Evolutionary conservation across 768 basidiomycete species (phyloP).

Genomic region (Suillus brevipes): DNA sequence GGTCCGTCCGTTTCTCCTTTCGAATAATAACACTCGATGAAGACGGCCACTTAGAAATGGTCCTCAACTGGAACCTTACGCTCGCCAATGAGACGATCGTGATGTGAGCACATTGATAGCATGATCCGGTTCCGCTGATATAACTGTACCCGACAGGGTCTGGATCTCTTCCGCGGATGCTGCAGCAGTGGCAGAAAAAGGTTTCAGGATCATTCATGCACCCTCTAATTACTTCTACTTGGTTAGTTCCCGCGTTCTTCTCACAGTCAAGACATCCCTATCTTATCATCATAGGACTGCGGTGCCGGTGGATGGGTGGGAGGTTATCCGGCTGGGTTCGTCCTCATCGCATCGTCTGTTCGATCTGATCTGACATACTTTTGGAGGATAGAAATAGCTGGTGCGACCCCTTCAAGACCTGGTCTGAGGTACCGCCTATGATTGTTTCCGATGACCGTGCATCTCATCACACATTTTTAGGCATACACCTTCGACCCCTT

Average conservation of each 20-base stretch:
- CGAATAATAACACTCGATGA: neutral
- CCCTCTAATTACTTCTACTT: slow-evolving; percentile 58
- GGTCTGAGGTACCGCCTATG: slow-evolving; percentile 39
- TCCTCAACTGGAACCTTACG: slow-evolving; percentile 38
- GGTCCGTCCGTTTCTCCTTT: slow-evolving; percentile 35
- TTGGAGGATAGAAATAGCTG: slow-evolving; percentile 38
- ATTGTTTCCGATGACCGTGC: slow-evolving; percentile 12
- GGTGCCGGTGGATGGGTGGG: slow-evolving; percentile 52
- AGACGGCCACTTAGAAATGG: slow-evolving; percentile 42
- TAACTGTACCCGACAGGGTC: slow-evolving; percentile 30
- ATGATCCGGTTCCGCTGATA: neutral
- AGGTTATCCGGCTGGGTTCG: slow-evolving; percentile 31
- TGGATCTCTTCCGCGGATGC: slow-evolving; percentile 50
- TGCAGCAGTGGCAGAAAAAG: slow-evolving; percentile 37
- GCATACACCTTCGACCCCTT: slow-evolving; percentile 53
- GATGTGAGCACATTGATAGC: slow-evolving; percentile 28
- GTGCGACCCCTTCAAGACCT: slow-evolving; percentile 55
- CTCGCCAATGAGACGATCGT: slow-evolving; percentile 44
- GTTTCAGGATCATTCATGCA: slow-evolving; percentile 47
- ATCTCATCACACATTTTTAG: slow-evolving; percentile 28
- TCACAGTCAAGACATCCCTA: neutral
- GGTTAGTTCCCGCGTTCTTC: slow-evolving; percentile 16
- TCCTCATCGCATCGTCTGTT: neutral
- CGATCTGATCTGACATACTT: slow-evolving; percentile 1
- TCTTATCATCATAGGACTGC: slow-evolving; percentile 35